Percentiles rank a stretch among this genome's conserved stretches.
Evolutionary conservation across 345 rosid genomes (phyloP).

Genomic region (Linum lewisii): DNA sequence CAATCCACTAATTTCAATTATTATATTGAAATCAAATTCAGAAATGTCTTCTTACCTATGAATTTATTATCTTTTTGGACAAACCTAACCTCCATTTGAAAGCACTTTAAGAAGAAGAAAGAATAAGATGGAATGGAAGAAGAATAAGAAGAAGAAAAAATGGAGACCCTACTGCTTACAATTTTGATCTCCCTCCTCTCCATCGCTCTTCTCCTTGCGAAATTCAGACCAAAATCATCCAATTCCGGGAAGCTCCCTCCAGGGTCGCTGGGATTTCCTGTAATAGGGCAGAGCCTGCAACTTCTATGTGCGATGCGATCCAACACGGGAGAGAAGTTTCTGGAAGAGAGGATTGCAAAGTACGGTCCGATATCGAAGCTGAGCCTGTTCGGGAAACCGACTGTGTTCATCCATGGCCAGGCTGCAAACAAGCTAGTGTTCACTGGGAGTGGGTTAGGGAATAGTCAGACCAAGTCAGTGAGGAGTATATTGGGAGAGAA

Average conservation of each 20-base stretch:
- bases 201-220: conserved; percentile 21
- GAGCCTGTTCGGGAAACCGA: conserved; percentile 36
- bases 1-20: no score
- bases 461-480: conserved; percentile 27
- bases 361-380: conserved; percentile 46
- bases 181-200: conserved; percentile 16
- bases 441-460: conserved; percentile 15
- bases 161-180: conserved; percentile 9
- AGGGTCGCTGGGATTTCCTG: conserved; percentile 45
- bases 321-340: conserved; percentile 37
- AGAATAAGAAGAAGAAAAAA: background rate
- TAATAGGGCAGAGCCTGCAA: conserved; percentile 44
- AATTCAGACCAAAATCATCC: conserved; percentile 4
- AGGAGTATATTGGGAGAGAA: conserved; percentile 27
- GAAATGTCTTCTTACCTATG: no score
- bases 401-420: conserved; percentile 36
- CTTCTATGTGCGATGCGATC: conserved; percentile 36
- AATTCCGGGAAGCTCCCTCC: conserved; percentile 29
- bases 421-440: conserved; percentile 45
- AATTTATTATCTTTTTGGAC: no score
- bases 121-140: no score
- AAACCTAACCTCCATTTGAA: no score
- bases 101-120: no score
- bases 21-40: no score
- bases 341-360: conserved; percentile 22